Evolutionary conservation across 2,329 filamentous ascomycete genomes (phyloP), one percentile per base, ranked within the genome.

Genomic region (Mycosphaerelloides madeirae): DNA sequence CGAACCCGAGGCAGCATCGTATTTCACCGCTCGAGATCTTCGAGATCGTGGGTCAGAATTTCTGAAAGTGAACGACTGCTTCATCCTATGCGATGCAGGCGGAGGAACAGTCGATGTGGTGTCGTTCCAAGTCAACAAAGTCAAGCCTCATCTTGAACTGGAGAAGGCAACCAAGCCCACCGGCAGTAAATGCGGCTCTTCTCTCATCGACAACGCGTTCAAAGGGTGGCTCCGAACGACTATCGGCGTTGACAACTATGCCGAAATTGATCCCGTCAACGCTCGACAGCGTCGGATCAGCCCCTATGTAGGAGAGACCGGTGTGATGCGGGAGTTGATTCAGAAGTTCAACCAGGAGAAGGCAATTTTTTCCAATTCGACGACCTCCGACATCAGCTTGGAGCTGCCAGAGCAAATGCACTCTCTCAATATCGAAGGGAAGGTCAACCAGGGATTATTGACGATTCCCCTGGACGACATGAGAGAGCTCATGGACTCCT

Each of bases 101-200:
- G 40, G 40, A 8, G 40, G 40, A 11, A 42, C 40, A 28, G 40
- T 42, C 13, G 40, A 42, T 36, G 31, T 34, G 5, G 31, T 42
- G 8, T 33, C 40, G n/a, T 36, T 34, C 20, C 31, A 42, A 19
- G 40, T 36, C 40, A 42, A 35, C 20, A 18, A 42, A 36, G 20
- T 29, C 16, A 35, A 29, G 12, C 40, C 40, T 28, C 20, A n/a
- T 16, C 31, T 42, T 8, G 31, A 35, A 13, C 40, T 42, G 11
- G 31, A 36, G 31, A 42, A 34, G 18, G 31, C 20, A n/a, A 42
- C 40, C 9, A 22, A 35, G 31, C 40, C 40, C 13, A 35, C 40
- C 25, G 40, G 40, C 35, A 35, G 31, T 16, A 18, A 29, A 35
- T 34, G 20, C 14, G 40, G 40, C 31, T 42, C 40, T 6, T 34